Conservation (phyloP, 495 filamentous ascomycete genomes). For the Tricharina praecox region DNA sequence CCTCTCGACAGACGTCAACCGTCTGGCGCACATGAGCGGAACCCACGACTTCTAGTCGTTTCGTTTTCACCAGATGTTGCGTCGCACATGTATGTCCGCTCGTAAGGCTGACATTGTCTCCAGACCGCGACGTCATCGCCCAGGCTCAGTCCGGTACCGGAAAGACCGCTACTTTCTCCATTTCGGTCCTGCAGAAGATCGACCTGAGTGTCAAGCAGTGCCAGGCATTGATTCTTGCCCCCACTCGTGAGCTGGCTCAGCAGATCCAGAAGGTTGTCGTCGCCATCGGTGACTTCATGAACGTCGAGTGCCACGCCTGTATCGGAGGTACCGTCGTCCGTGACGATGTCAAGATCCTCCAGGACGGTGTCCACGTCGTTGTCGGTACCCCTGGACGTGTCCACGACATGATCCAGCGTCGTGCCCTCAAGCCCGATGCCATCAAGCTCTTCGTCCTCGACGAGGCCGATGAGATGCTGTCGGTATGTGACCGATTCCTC, state of each 20-base stretch:
- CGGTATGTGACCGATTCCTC: conserved; percentile 9
- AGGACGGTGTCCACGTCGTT: conserved; percentile 93
- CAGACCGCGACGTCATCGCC: conserved; percentile 93
- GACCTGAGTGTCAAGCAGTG: conserved; percentile 69
- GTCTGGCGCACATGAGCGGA: neutral
- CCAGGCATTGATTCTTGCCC: conserved; percentile 86
- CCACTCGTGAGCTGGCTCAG: conserved; percentile 90
- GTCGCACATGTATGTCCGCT: no score
- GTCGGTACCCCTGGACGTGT: conserved; percentile 92
- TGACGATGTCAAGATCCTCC: conserved; percentile 90
- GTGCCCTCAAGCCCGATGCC: conserved; percentile 75
- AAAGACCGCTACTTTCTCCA: conserved; percentile 97
- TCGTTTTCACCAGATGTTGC: neutral
- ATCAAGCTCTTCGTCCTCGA: conserved; percentile 99
- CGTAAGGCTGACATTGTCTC: conserved; percentile 64
- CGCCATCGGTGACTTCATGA: conserved; percentile 98
- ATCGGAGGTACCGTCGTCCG: conserved; percentile 96
- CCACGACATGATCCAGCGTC: conserved; percentile 96
- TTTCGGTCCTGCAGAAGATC: conserved; percentile 90
- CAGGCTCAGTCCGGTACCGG: conserved; percentile 99
- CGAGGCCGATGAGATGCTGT: conserved; percentile 73
- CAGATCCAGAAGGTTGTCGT: conserved; percentile 97
- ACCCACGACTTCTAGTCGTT: neutral
- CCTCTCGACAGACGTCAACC: neutral
- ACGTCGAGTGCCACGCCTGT: conserved; percentile 95